Evolutionary conservation across 192 early-diverging fungal genomes (phyloP).

Genomic region (Geranomyces michiganensis): DNA sequence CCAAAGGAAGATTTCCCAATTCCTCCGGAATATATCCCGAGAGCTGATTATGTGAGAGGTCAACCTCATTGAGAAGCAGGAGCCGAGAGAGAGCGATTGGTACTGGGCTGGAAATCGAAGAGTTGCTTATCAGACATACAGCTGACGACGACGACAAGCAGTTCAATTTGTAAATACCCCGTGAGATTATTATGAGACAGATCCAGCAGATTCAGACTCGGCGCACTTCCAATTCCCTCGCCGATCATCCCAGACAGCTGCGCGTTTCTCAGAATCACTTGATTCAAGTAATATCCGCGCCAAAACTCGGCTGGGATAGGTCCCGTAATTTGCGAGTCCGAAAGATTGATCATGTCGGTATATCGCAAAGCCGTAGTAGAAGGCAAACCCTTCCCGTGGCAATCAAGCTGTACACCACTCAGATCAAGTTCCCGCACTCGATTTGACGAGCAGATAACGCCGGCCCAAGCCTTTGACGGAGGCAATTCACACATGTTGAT

Average conservation of each 20-base stretch:
- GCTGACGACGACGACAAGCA: too few species aligned
- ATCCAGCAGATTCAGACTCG: slow-evolving; percentile 13
- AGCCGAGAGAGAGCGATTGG: slow-evolving; percentile 10
- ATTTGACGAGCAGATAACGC: slow-evolving; percentile 14
- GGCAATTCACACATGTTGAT: neutral
- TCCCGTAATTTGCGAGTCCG: neutral
- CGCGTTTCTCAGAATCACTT: slow-evolving; percentile 15
- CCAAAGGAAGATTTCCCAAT: neutral
- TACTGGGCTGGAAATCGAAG: neutral
- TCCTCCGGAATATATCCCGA: slow-evolving; percentile 20
- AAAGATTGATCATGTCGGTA: slow-evolving; percentile 11
- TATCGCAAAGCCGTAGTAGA: neutral
- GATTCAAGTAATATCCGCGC: slow-evolving; percentile 7
- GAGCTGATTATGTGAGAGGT: slow-evolving; percentile 17
- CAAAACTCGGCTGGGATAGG: slow-evolving; percentile 11
- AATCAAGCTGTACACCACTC: slow-evolving; percentile 16
- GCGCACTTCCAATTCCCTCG: neutral
- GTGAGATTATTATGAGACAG: slow-evolving; percentile 18
- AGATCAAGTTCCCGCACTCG: slow-evolving; percentile 22
- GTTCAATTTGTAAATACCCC: slow-evolving; percentile 14
- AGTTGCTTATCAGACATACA: too few species aligned
- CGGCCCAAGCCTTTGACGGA: neutral
- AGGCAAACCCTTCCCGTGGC: slow-evolving; percentile 29
- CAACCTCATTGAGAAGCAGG: slow-evolving; percentile 17
- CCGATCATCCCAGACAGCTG: neutral